phyloP scores from a whole-genome alignment of 805 yeast species.

The Kuraishia capsulata region DNA sequence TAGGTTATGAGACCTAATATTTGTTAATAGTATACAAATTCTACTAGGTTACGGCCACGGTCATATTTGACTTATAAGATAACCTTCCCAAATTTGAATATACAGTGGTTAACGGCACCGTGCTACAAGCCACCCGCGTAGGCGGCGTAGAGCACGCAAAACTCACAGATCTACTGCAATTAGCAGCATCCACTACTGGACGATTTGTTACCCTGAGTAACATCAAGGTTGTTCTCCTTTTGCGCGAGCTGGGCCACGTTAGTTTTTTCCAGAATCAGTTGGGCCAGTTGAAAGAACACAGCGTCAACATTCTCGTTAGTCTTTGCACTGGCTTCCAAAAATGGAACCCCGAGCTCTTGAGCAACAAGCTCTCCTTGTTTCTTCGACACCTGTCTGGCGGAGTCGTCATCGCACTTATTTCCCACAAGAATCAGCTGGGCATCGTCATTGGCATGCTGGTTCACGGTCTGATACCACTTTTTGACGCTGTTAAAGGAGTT shows the following conservation, averaged over 20 bases:
- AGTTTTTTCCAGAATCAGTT: conserved; percentile 74
- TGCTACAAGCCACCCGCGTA: no score
- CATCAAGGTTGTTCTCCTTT: conserved; percentile 26
- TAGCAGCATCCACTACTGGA: conserved; percentile 31
- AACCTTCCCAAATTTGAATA: no score
- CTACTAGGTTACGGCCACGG: no score
- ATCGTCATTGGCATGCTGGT: conserved; percentile 94
- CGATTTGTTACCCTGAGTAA: conserved; percentile 21
- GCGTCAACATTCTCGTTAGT: conserved; percentile 87
- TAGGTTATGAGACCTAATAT: no score
- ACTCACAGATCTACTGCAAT: no score
- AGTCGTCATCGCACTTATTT: conserved; percentile 88
- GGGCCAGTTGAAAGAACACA: conserved; percentile 83
- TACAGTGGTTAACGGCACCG: no score
- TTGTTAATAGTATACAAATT: no score
- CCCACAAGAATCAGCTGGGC: conserved; percentile 93
- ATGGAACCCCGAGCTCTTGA: conserved; percentile 77
- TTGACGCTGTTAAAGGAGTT: conserved; percentile 88
- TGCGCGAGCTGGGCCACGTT: conserved; percentile 20
- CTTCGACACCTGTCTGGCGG: conserved; percentile 73
- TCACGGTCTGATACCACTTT: conserved; percentile 92
- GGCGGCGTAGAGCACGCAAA: no score
- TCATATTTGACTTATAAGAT: no score
- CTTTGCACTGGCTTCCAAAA: conserved; percentile 95
- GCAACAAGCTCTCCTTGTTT: conserved; percentile 93